Evolutionary conservation across 352 stramenopile species (phyloP).

Genomic region (Phytophthora sojae): DNA sequence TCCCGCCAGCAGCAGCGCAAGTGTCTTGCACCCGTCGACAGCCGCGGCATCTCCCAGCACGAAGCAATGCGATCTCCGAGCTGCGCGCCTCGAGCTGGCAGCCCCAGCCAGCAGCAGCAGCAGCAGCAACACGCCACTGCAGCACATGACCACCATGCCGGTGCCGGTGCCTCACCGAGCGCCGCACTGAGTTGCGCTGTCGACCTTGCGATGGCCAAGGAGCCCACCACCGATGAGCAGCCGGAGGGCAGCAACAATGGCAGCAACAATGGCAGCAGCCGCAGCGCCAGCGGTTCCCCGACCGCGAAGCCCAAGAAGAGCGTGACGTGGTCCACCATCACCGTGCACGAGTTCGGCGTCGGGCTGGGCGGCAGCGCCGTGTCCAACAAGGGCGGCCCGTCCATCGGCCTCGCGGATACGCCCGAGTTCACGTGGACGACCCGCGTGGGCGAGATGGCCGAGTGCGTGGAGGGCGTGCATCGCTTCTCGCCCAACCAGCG

Average conservation of each 20-base stretch:
- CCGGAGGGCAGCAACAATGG: neutral
- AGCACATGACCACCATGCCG: conserved; percentile 8
- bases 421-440: conserved; percentile 78
- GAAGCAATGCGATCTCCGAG: conserved; percentile 28
- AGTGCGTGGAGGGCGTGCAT: conserved; percentile 68
- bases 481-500: conserved; percentile 68
- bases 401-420: conserved; percentile 60
- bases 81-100: conserved; percentile 9
- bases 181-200: neutral
- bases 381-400: conserved; percentile 63
- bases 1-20: conserved; percentile 21
- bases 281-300: neutral
- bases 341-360: conserved; percentile 70
- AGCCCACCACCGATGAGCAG: conserved; percentile 3
- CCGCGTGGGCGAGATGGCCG: conserved; percentile 72
- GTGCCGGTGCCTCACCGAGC: conserved; percentile 1
- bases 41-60: conserved; percentile 2
- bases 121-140: neutral
- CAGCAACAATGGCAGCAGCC: neutral
- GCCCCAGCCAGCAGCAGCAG: conserved; percentile 6
- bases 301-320: conserved; percentile 31
- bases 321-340: conserved; percentile 53
- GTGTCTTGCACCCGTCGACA: conserved; percentile 1
- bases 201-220: conserved; percentile 5
- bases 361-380: conserved; percentile 63